Evolutionary conservation across 148 eudicot species (phyloP).

Genomic region (Rhododendron ferrugineum): DNA sequence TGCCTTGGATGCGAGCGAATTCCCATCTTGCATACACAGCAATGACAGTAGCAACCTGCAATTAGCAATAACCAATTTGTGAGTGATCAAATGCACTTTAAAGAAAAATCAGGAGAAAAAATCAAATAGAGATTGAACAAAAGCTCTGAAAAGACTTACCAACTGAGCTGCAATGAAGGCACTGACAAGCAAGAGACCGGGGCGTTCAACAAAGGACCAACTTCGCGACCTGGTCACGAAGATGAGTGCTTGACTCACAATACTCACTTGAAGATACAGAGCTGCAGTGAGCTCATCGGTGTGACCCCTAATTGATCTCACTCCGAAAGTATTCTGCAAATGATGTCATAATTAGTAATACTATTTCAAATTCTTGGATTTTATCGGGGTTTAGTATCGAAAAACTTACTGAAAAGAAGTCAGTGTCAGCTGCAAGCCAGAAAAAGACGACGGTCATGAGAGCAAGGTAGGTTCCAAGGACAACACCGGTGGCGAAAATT

Average conservation of each 20-base stretch:
- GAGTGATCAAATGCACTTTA: not conserved
- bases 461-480: constrained; percentile 83
- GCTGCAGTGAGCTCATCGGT: constrained; percentile 64
- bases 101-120: not conserved
- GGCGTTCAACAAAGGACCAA: constrained; percentile 78
- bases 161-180: constrained; percentile 77
- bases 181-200: constrained; percentile 49
- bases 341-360: not conserved
- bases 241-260: constrained; percentile 86
- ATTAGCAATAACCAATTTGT: not conserved
- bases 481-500: constrained; percentile 73
- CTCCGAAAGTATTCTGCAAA: constrained; percentile 41
- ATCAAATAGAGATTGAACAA: not conserved
- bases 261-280: constrained; percentile 91
- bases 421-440: constrained; percentile 64
- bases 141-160: constrained; percentile 18
- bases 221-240: constrained; percentile 86
- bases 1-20: constrained; percentile 61
- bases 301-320: constrained; percentile 38
- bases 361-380: too few relatives aligned
- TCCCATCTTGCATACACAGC: constrained; percentile 78
- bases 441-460: constrained; percentile 64
- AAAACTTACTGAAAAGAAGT: constrained; percentile 53
- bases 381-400: not conserved
- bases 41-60: constrained; percentile 60